Conservation (phyloP, 169 alveolate genomes). For the Cryptosporidium ryanae region DNA sequence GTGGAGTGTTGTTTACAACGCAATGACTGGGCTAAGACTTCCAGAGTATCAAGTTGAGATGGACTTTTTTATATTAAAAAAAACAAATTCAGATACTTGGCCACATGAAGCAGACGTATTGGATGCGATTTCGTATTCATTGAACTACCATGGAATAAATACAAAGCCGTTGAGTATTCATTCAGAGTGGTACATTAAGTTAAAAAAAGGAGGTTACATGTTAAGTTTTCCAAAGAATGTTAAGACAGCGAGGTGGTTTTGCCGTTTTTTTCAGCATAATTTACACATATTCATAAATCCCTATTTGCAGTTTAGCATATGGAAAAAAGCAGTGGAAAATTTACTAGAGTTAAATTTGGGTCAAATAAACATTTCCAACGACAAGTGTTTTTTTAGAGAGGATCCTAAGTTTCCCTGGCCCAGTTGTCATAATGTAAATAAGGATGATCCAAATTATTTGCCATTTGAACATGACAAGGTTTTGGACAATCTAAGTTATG, state of each 20-base stretch:
- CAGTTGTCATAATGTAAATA: constrained; percentile 9
- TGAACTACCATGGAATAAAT: constrained; percentile 16
- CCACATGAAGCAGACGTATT: constrained; percentile 67
- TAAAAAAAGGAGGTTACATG: constrained; percentile 61
- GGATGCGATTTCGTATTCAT: constrained; percentile 34
- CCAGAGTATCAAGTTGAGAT: constrained; percentile 15
- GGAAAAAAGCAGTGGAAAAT: constrained; percentile 38
- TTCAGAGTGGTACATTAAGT: constrained; percentile 42
- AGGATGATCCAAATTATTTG: constrained; percentile 27
- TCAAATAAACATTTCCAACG: constrained; percentile 45
- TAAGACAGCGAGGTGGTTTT: constrained; percentile 69
- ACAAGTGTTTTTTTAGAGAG: constrained; percentile 34
- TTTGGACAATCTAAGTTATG: constrained; percentile 48
- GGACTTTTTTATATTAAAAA: constrained; percentile 44
- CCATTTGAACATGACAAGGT: constrained; percentile 39
- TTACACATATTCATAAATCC: constrained; percentile 56
- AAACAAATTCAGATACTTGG: constrained; percentile 43
- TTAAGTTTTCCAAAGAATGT: constrained; percentile 33
- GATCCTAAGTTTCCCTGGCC: constrained; percentile 76
- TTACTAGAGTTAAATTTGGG: constrained; percentile 31
- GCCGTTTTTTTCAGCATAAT: constrained; percentile 65
- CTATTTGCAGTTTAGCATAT: constrained; percentile 28
- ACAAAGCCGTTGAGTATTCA: constrained; percentile 49
- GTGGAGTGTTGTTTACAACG: constrained; percentile 49
- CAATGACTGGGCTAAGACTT: constrained; percentile 30